Evolutionary conservation across 257 asterid species (phyloP).

Genomic region (Gentiana dahurica): DNA sequence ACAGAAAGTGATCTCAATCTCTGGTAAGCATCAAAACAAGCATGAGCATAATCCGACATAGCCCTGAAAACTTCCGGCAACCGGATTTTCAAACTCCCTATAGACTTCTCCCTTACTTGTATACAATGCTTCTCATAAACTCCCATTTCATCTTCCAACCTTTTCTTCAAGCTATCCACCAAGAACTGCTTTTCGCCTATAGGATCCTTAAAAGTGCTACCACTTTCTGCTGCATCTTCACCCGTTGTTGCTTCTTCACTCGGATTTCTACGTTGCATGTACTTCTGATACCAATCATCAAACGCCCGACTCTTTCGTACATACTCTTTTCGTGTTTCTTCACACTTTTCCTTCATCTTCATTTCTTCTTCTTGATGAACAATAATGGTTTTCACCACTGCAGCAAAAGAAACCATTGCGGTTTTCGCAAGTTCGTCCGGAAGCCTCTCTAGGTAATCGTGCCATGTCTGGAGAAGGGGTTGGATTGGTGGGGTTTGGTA

Average conservation of each 20-base stretch:
- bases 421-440: conserved; percentile 78
- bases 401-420: conserved; percentile 74
- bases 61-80: conserved; percentile 91
- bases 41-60: conserved; percentile 52
- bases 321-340: conserved; percentile 70
- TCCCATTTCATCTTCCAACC: conserved; percentile 73
- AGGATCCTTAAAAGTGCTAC: conserved; percentile 39
- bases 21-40: conserved; percentile 50
- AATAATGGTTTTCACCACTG: conserved; percentile 67
- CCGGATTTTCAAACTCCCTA: conserved; percentile 60
- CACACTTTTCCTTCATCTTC: conserved; percentile 81
- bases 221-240: conserved; percentile 11
- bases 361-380: conserved; percentile 81
- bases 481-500: conserved; percentile 59
- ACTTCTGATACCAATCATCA: conserved; percentile 83
- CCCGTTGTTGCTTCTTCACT: conserved; percentile 32
- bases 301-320: conserved; percentile 57
- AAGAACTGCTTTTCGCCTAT: conserved; percentile 47
- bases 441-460: conserved; percentile 79
- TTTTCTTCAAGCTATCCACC: conserved; percentile 66
- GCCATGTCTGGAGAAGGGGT: conserved; percentile 68
- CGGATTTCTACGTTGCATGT: conserved; percentile 39
- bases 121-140: conserved; percentile 65
- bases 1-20: conserved; percentile 39
- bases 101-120: conserved; percentile 85